Percentiles rank a stretch among this genome's conserved stretches.
Evolutionary conservation across 345 rosid genomes (phyloP).

Genomic region (sweet orange (Citrus sinensis)): DNA sequence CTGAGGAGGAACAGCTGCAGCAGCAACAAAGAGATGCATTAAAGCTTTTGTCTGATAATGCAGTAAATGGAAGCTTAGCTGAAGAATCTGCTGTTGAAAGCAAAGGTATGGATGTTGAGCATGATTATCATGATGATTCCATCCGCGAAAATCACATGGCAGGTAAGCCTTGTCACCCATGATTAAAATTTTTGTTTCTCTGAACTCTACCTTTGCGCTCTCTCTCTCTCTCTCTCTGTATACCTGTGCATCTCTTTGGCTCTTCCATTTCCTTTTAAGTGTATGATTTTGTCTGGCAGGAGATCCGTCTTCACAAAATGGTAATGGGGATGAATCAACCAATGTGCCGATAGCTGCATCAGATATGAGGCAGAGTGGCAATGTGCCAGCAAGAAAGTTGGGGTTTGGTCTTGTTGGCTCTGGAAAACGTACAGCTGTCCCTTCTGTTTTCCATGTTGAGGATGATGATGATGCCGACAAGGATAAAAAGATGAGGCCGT

Average conservation of each 20-base stretch:
- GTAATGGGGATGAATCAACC: constrained; percentile 46
- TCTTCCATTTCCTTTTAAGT: neutral
- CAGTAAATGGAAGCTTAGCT: constrained; percentile 35
- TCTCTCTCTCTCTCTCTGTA: neutral
- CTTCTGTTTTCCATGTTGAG: constrained; percentile 90
- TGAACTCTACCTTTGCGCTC: neutral
- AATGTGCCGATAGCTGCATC: constrained; percentile 36
- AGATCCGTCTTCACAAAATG: constrained; percentile 55
- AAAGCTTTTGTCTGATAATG: constrained; percentile 48
- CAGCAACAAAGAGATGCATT: constrained; percentile 59
- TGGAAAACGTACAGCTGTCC: constrained; percentile 86
- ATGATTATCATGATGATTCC: constrained; percentile 21
- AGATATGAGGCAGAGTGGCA: constrained; percentile 44
- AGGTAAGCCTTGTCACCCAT: neutral
- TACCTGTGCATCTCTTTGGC: neutral
- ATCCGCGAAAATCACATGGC: constrained; percentile 26
- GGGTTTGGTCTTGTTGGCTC: constrained; percentile 98
- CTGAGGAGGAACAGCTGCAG: constrained; percentile 72
- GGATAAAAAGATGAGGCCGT: constrained; percentile 89
- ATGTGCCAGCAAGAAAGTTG: constrained; percentile 67
- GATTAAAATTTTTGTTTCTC: neutral
- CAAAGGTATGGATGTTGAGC: constrained; percentile 37
- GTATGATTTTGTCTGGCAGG: constrained; percentile 23
- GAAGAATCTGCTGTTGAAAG: constrained; percentile 38
- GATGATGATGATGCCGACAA: constrained; percentile 88